Conservation (phyloP, 176 grass and related monocot genomes). For the Thalia dealbata region DNA sequence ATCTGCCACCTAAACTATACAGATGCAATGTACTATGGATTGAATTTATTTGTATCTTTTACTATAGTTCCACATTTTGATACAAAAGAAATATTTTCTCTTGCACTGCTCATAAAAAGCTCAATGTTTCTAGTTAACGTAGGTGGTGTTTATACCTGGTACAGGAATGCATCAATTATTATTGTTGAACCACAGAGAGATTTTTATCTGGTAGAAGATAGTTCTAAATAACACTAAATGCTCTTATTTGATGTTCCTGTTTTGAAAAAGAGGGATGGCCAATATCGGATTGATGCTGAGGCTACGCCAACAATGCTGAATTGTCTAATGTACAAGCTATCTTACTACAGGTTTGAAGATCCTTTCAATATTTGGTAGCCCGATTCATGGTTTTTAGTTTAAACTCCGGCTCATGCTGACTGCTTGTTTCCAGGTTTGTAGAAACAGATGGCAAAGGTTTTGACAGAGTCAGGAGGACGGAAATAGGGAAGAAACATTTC, state of each 20-base stretch:
- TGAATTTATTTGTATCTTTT: no score
- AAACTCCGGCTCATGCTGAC: no score
- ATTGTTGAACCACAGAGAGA: not conserved
- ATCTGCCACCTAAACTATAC: no score
- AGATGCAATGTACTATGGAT: no score
- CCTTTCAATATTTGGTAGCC: not conserved
- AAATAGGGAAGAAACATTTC: conserved; percentile 99
- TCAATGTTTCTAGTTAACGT: no score
- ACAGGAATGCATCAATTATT: not conserved
- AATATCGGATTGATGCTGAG: conserved; percentile 92
- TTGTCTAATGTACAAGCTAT: conserved; percentile 99
- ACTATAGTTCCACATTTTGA: no score
- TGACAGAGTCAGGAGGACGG: conserved; percentile 94
- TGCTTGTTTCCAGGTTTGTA: conserved; percentile 57
- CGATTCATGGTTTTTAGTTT: not conserved
- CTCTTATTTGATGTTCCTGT: conserved; percentile 13
- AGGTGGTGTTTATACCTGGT: no score
- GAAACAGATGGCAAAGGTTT: conserved; percentile 95
- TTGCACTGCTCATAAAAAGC: no score
- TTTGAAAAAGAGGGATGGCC: conserved; percentile 75
- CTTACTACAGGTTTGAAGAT: conserved; percentile 82
- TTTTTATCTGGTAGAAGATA: conserved; percentile 7
- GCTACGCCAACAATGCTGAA: conserved; percentile 97
- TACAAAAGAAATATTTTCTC: no score
- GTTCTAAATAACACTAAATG: not conserved